Percentiles rank a stretch among this genome's conserved stretches.
These are phyloP conservation scores for Gymnopilus dilepis DNA, from an alignment of 768 basidiomycete species.

Conservation along the genomic window DNA sequence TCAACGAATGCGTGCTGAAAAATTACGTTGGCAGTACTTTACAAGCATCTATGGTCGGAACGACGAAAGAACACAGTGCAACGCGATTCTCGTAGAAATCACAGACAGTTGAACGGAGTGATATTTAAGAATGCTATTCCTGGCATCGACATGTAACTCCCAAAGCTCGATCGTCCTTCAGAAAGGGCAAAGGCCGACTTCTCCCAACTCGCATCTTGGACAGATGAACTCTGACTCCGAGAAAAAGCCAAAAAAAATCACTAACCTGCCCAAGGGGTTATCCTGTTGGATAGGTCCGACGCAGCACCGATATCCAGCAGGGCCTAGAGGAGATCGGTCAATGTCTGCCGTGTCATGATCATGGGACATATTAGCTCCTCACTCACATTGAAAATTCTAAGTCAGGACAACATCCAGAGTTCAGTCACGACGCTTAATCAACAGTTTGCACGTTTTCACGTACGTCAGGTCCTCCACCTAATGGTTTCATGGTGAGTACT, in stretches of 20 bases:
- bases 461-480: background rate
- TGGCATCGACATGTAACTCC: no score
- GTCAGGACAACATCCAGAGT: background rate
- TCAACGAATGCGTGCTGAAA: no score
- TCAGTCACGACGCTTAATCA: background rate
- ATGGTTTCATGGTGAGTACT: no score
- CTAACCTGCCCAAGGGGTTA: background rate
- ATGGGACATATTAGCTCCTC: background rate
- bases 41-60: no score
- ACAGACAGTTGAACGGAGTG: no score
- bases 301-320: conserved; percentile 13
- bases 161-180: no score
- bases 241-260: background rate
- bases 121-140: no score
- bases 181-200: background rate
- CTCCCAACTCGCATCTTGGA: background rate
- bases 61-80: no score
- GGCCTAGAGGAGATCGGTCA: conserved; percentile 1
- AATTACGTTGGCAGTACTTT: no score
- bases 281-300: background rate
- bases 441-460: background rate
- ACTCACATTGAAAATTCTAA: background rate
- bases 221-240: background rate
- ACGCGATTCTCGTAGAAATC: no score
- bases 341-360: background rate